Evolutionary conservation across 2,329 filamentous ascomycete genomes (phyloP), one percentile per base, ranked within the genome.

Genomic region (Colletotrichum tropicale): DNA sequence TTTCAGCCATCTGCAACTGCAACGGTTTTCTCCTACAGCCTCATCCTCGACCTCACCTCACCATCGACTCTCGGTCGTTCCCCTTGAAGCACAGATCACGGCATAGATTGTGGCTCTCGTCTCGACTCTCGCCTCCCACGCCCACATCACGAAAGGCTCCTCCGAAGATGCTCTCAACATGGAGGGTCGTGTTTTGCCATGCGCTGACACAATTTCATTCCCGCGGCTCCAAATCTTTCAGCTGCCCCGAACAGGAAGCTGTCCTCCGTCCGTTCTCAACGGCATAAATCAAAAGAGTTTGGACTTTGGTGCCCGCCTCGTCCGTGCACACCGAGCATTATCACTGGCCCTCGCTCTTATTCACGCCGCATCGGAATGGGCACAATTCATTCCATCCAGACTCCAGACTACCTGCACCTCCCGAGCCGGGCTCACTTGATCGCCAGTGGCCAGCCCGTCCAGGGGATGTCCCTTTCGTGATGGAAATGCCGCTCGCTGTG

Each of bases 71-170:
- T 43, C 26, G 26, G 32, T 6, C 32, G 18, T n/a, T 21, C 32
- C 32, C 26, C 71, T 58, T n/a, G 24, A 58, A 21, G 32, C 43
- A 48, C 32, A 34, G 43, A 21, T 38, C 60, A 48, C 66, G 21
- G 52, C 36, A 52, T 65, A 32, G 16, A 36, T 61, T 71, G 30
- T 26, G 52, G 36, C 52, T 72, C 36, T 64, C 56, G 56, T 32
- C 43, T 48, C 43, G 43, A 48, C 18, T 48, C 43, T 21, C 21
- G 26, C 7, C 65, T 36, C 16, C 64, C 52, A 43, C 38, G 30
- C 70, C 70, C 70, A 75, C 73, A 65, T 75, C 64, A 72, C 73
- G 73, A 75, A 56, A 34, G 24, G n/a, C 36, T 48, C 34, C 48
- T 64, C 55, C 52, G 30, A 69, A 66, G 43, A 62, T 55, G 48